Percentiles rank a stretch among this genome's conserved stretches.
Evolutionary conservation across 2,329 filamentous ascomycete genomes (phyloP).

Genomic region (Aspergillus proliferans): DNA sequence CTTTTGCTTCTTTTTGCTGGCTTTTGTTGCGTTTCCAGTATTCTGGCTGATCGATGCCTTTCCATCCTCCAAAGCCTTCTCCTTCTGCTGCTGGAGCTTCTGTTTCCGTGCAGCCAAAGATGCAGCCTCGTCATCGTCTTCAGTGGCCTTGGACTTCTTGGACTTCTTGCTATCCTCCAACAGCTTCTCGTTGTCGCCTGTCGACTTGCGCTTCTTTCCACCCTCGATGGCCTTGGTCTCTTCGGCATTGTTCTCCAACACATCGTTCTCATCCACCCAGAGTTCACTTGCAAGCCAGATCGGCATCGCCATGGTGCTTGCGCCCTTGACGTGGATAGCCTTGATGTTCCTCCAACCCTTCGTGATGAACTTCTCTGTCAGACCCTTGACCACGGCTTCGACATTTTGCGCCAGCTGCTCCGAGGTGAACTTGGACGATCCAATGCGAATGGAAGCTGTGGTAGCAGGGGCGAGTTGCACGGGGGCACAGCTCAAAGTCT

Average conservation of each 20-base stretch:
- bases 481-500: slow-evolving; percentile 68
- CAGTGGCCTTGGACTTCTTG: slow-evolving; percentile 35
- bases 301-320: slow-evolving; percentile 81
- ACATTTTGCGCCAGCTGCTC: slow-evolving; percentile 77
- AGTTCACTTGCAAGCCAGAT: slow-evolving; percentile 91
- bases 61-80: slow-evolving; percentile 40
- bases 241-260: slow-evolving; percentile 48
- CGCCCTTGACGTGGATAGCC: slow-evolving; percentile 82
- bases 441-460: slow-evolving; percentile 75
- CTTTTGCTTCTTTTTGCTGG: slow-evolving; percentile 36
- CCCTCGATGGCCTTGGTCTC: slow-evolving; percentile 30
- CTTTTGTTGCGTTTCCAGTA: slow-evolving; percentile 11
- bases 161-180: slow-evolving; percentile 31
- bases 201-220: slow-evolving; percentile 50
- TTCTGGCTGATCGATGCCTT: slow-evolving; percentile 25
- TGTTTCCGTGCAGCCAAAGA: slow-evolving; percentile 37
- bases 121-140: slow-evolving; percentile 32
- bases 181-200: slow-evolving; percentile 24
- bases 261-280: slow-evolving; percentile 72
- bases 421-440: slow-evolving; percentile 65
- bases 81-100: slow-evolving; percentile 46
- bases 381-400: slow-evolving; percentile 59
- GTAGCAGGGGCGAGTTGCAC: slow-evolving; percentile 73
- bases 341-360: slow-evolving; percentile 84
- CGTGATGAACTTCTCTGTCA: slow-evolving; percentile 74